A percentile compares a stretch with the other conserved stretches of the same genome.
Conservation (phyloP, 331 rosid species). For the Quercus phellos region DNA sequence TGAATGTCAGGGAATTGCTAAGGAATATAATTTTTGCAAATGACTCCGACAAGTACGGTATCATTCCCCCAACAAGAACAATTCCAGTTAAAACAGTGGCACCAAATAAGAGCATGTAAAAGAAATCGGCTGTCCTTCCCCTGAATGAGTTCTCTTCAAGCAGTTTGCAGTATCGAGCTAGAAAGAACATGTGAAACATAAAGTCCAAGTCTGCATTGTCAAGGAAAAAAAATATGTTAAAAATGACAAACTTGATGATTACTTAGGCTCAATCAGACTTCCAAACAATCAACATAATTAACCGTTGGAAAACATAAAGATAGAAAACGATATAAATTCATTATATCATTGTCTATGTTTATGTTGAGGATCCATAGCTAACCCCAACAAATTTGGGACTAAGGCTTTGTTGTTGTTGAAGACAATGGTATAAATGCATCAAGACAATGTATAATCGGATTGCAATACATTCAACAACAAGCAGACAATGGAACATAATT, state of each 20-base stretch:
- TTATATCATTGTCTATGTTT: no score
- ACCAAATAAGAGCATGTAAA: slow-evolving; percentile 91
- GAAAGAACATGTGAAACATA: slow-evolving; percentile 98
- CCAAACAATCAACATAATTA: neutral
- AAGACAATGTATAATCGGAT: neutral
- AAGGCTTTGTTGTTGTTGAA: no score
- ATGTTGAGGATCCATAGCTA: no score
- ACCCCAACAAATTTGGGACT: no score
- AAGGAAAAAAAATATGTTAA: slow-evolving; percentile 15
- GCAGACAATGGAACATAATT: neutral
- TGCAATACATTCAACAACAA: neutral
- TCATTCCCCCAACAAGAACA: slow-evolving; percentile 92
- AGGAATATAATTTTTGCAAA: slow-evolving; percentile 89
- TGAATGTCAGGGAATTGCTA: slow-evolving; percentile 90
- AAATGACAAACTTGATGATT: neutral
- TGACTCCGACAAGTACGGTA: slow-evolving; percentile 82
- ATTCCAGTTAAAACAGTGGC: slow-evolving; percentile 86
- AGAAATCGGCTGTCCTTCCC: slow-evolving; percentile 94
- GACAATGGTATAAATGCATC: neutral
- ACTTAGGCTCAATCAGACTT: neutral
- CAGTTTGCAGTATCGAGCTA: slow-evolving; percentile 98
- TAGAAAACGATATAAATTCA: no score
- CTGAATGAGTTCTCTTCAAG: slow-evolving; percentile 97
- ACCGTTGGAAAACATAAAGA: neutral
- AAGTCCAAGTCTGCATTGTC: slow-evolving; percentile 78